Base-by-base conservation (phyloP, 116 monocot genomes). In the Cymodocea nodosa region DNA sequence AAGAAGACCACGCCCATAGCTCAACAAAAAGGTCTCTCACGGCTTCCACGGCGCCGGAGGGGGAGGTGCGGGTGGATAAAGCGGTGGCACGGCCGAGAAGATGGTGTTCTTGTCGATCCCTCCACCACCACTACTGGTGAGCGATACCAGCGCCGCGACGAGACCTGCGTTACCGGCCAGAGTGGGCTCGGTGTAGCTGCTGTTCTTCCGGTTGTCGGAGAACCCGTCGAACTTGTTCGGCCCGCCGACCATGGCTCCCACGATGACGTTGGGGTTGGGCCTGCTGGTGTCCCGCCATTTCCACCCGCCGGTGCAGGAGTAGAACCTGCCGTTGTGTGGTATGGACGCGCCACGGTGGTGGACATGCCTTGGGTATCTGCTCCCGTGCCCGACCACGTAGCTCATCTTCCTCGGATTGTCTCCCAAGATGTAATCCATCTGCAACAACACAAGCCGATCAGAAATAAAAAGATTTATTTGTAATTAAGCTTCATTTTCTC, bases 341-440 rank as follows among this genome's bases (percentile, higher is more conserved):
- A 83, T 92, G 18, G 92, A 92, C 10, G 88, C 84, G 11, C 84
- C 84, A 0, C 85, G 77, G 73, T 84, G 89, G 73, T 89, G 85
- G 22, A 85, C 75, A 14, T 82, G 85, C 23, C 35, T 70, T 15
- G 82, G 89, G 64, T 84, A 84, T 16, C 82, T 79, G 15, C 24
- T 57, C 18, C 89, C 82, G 50, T 82, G 80, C 7, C 89, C 89
- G 14, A 85, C 85, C 4, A 89, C 72, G 67, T 84, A 89, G 75
- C 89, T 89, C 89, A 85, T 89, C 44, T 89, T 84, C 70, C 15
- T 68, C 4, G 89, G 85, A 58, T 89, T 89, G 13, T 79, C 62
- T 15, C 89, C 89, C 2, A 89, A 68, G 15, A 89, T 73, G 70
- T 89, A 90, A 62, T 90, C 64, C 36, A 89, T 49, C 89, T 85